Evolutionary conservation across 441 rosid species (phyloP), one percentile per base, ranked within the genome.

Genomic region (Biscutella auriculata): DNA sequence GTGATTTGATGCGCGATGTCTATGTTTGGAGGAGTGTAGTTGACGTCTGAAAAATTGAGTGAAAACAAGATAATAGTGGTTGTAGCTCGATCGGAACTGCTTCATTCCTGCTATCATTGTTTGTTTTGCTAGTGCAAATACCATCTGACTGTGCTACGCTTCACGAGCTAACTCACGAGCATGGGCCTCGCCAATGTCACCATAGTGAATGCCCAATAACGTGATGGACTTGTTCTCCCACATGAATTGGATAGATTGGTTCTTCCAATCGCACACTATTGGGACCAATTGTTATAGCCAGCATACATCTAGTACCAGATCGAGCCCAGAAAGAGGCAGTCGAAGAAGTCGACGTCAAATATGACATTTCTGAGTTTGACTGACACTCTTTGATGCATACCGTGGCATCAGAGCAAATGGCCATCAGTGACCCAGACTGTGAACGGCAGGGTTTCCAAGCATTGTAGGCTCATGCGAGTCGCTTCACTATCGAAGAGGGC

Each of bases 261-360:
- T 16, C 17, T 14, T 37, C 42, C 42, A 37, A 14, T 37, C 42
- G 3, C 42, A 37, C 1, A 6, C 2, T 2, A 37, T 37, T 0
- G 42, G 42, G 1, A 17, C 42, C 1, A 37, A n/a, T 0, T 0
- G 6, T 2, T 37, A 9, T 0, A 37, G 6, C 42, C 42, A 37
- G 3, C 9, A 3, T 0, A 37, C 19, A 0, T 9, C 42, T 0
- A 37, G 6, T 0, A 14, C 19, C 0, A 7, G 9, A 1, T 37
- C 42, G 8, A 37, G 19, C 0, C 42, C 19, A 0, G 42, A 13
- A 0, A 37, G 1, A 0, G 19, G 19, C 2, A 37, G 8, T 4
- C 3, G 5, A 0, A 37, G 0, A 34, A 34, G 2, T 34, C 39
- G 0, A 34, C 6, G 0, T 0, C 12, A 3, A 34, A 34, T 0